Evolutionary conservation across 768 basidiomycete genomes (phyloP).

Genomic region (Mycena albidolilacea): DNA sequence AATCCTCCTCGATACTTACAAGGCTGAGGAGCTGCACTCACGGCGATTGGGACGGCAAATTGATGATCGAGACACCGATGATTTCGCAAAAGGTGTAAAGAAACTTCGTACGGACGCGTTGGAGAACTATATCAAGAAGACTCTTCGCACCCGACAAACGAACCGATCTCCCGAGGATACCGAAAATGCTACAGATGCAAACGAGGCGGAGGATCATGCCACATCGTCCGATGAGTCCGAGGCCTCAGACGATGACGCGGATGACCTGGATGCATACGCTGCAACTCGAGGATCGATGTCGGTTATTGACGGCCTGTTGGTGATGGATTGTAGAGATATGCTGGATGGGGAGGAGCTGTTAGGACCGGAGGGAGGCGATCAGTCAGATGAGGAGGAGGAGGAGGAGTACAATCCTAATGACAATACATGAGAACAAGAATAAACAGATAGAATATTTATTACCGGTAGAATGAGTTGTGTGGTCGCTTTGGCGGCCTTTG

Average conservation of each 20-base stretch:
- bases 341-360: not conserved
- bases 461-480: too few relatives aligned
- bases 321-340: constrained; percentile 18
- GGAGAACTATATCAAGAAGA: constrained; percentile 21
- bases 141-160: not conserved
- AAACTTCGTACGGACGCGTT: constrained; percentile 36
- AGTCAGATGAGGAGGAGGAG: too few relatives aligned
- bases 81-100: constrained; percentile 31
- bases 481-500: too few relatives aligned
- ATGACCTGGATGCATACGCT: not conserved
- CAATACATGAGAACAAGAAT: too few relatives aligned
- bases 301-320: not conserved
- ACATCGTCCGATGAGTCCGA: not conserved
- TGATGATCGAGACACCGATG: constrained; percentile 31
- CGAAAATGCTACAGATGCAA: not conserved
- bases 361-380: too few relatives aligned
- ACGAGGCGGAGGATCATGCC: not conserved
- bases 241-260: not conserved
- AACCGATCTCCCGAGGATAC: too few relatives aligned
- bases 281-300: constrained; percentile 5
- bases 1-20: constrained; percentile 35
- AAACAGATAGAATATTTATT: too few relatives aligned
- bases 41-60: constrained; percentile 38
- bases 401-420: too few relatives aligned
- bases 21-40: constrained; percentile 45